phyloP scores from a whole-genome alignment of 129 eudicot genomes.

The Logfia minima region DNA sequence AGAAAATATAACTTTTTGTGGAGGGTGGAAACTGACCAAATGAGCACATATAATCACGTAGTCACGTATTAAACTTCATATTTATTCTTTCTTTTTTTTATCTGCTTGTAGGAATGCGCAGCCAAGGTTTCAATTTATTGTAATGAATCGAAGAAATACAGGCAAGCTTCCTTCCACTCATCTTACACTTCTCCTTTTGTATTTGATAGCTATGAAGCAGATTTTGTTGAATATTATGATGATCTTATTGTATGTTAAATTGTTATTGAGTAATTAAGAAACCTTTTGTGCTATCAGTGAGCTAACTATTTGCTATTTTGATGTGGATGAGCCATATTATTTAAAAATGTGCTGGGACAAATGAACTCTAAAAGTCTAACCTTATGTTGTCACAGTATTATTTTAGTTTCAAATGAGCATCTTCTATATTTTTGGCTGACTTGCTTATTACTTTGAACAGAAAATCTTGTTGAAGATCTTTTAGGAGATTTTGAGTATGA shows the following conservation, averaged over 20 bases:
- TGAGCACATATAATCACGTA: neutral
- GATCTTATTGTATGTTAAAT: neutral
- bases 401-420: too few species aligned
- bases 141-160: constrained; percentile 84
- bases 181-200: neutral
- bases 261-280: neutral
- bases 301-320: too few species aligned
- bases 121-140: constrained; percentile 88
- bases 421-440: neutral
- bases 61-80: neutral
- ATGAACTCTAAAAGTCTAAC: neutral
- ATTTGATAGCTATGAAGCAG: neutral
- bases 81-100: too few species aligned
- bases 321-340: too few species aligned
- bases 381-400: neutral
- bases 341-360: too few species aligned
- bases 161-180: constrained; percentile 37
- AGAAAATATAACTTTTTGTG: neutral
- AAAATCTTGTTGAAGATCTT: constrained; percentile 80
- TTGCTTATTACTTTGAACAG: constrained; percentile 31
- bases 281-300: neutral
- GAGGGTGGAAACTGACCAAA: neutral
- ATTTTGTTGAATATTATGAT: neutral
- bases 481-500: constrained; percentile 75
- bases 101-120: constrained; percentile 58